These are phyloP conservation scores for Gnaphalium uliginosum DNA, from an alignment of 129 eudicot genomes.

Conservation along the genomic window DNA sequence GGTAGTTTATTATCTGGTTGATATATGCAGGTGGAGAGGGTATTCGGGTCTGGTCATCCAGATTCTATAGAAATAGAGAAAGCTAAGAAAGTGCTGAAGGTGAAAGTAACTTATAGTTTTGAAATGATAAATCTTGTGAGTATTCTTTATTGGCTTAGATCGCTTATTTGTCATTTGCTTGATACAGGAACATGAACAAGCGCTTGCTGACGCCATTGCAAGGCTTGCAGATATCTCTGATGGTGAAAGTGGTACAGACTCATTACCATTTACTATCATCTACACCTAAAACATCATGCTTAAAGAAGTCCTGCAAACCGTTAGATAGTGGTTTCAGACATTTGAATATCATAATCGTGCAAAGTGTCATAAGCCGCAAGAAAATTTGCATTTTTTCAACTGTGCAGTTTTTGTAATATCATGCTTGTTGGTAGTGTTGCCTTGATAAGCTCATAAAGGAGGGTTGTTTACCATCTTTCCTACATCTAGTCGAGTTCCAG, in stretches of 20 bases:
- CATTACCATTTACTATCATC: not conserved
- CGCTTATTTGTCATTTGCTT: slow-evolving; percentile 4
- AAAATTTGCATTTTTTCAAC: not conserved
- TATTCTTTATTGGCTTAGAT: not conserved
- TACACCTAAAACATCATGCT: not conserved
- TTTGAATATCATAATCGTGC: not conserved
- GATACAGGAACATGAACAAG: slow-evolving; percentile 83
- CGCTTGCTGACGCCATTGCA: slow-evolving; percentile 67
- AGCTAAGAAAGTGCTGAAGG: slow-evolving; percentile 82
- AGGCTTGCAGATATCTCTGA: slow-evolving; percentile 67
- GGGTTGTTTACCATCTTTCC: not conserved
- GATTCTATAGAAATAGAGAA: slow-evolving; percentile 82
- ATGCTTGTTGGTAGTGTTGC: not conserved
- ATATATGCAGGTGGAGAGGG: slow-evolving; percentile 78
- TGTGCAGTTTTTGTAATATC: not conserved
- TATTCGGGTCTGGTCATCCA: slow-evolving; percentile 62
- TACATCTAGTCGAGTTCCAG: not conserved
- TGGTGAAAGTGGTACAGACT: slow-evolving; percentile 66
- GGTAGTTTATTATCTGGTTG: slow-evolving; percentile 24
- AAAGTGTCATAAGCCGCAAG: not conserved
- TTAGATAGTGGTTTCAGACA: not conserved
- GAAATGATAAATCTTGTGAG: not conserved
- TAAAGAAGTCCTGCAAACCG: not conserved
- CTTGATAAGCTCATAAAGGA: not conserved
- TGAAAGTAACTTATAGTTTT: slow-evolving; percentile 11